phyloP scores from a whole-genome alignment of 768 basidiomycete species.

The Coprinellus micaceus region DNA sequence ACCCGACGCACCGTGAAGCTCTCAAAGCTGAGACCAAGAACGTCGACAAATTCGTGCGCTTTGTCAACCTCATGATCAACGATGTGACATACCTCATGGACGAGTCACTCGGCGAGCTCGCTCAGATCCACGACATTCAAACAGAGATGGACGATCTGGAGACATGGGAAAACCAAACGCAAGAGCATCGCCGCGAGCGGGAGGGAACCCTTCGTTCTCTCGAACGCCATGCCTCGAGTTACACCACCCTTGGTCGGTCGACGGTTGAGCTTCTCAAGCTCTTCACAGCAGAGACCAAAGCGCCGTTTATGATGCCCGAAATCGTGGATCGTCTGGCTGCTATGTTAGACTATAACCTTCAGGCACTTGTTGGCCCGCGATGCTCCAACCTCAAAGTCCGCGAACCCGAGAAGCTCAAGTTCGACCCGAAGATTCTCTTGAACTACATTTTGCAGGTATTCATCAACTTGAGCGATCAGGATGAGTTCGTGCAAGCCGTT shows the following conservation, averaged over 20 bases:
- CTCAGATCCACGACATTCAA: conserved; percentile 85
- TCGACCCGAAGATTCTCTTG: conserved; percentile 78
- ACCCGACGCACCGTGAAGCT: conserved; percentile 82
- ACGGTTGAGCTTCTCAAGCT: conserved; percentile 89
- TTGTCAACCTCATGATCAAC: conserved; percentile 97
- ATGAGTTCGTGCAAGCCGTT: conserved; percentile 78
- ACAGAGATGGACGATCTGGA: conserved; percentile 74
- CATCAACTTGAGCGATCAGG: conserved; percentile 78
- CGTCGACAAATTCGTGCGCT: conserved; percentile 90
- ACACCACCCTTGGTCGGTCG: conserved; percentile 81
- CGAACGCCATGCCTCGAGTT: conserved; percentile 81
- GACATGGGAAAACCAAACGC: conserved; percentile 64
- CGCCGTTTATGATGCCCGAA: conserved; percentile 93
- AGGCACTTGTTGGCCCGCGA: conserved; percentile 82
- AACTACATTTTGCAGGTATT: conserved; percentile 88
- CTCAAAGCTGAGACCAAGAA: conserved; percentile 76
- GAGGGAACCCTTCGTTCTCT: conserved; percentile 73
- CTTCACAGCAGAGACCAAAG: conserved; percentile 88
- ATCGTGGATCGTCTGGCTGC: conserved; percentile 94
- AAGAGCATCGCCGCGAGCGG: conserved; percentile 78
- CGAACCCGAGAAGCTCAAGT: conserved; percentile 84
- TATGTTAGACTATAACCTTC: conserved; percentile 93
- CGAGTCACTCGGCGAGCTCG: conserved; percentile 85
- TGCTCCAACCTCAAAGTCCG: conserved; percentile 83
- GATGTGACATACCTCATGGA: conserved; percentile 98